A percentile compares a stretch with the other conserved stretches of the same genome.
phyloP scores from a whole-genome alignment of 2,329 filamentous ascomycete genomes.

The Paecilomyces sp. region DNA sequence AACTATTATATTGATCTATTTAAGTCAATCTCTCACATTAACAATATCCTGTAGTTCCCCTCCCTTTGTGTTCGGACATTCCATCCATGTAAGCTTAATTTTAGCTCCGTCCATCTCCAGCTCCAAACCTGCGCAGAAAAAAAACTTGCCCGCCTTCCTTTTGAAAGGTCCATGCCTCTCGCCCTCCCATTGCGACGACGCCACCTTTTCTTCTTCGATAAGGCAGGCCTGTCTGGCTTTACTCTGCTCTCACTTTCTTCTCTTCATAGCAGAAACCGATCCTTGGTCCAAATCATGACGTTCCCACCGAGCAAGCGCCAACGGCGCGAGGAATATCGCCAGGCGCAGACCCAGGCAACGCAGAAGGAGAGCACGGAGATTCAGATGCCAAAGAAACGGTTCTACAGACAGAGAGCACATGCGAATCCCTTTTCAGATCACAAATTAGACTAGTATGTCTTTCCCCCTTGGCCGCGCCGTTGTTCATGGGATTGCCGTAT shows the following conservation, averaged over 20 bases:
- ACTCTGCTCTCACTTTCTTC: not conserved
- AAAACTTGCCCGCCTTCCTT: not conserved
- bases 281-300: slow-evolving; percentile 8
- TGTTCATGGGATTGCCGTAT: too few species aligned
- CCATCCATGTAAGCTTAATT: not conserved
- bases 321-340: slow-evolving; percentile 61
- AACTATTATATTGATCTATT: not conserved
- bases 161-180: not conserved
- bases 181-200: not conserved
- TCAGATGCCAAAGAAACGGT: slow-evolving; percentile 83
- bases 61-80: not conserved
- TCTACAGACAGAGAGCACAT: slow-evolving; percentile 92
- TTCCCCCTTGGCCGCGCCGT: not conserved
- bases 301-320: slow-evolving; percentile 50
- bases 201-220: not conserved
- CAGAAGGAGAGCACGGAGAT: slow-evolving; percentile 28
- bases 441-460: slow-evolving; percentile 70
- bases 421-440: slow-evolving; percentile 98
- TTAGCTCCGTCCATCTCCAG: not conserved
- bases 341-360: slow-evolving; percentile 32
- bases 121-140: not conserved
- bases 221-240: not conserved
- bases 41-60: not conserved
- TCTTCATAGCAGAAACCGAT: not conserved
- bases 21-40: not conserved